Conservation (phyloP, 257 asterid species). For the Ajuga chamaepitys region DNA sequence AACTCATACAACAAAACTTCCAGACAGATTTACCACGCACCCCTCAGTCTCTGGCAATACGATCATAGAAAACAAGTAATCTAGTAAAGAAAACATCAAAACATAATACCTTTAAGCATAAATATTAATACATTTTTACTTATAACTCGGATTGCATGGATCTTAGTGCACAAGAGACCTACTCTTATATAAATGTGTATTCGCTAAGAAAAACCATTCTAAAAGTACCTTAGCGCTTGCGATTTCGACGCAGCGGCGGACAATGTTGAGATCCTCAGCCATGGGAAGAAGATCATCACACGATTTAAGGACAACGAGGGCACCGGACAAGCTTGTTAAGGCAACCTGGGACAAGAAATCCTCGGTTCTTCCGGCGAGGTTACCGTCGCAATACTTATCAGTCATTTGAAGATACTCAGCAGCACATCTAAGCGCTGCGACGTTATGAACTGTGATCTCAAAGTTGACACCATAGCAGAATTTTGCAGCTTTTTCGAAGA, state of each 20-base stretch:
- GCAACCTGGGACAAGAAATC: conserved; percentile 82
- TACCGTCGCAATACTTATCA: conserved; percentile 63
- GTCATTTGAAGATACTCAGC: conserved; percentile 91
- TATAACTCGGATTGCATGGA: no score
- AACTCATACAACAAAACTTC: no score
- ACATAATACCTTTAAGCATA: no score
- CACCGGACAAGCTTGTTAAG: conserved; percentile 72
- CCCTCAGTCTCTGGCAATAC: no score
- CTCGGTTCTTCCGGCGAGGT: conserved; percentile 76
- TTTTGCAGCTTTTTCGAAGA: conserved; percentile 83
- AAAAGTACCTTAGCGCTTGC: conserved; percentile 70
- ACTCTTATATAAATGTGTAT: no score
- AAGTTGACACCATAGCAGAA: conserved; percentile 95
- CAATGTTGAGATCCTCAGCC: conserved; percentile 69
- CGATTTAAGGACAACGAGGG: conserved; percentile 71
- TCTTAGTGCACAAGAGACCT: no score
- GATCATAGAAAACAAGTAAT: no score
- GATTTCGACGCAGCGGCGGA: conserved; percentile 67
- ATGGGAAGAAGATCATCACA: conserved; percentile 84
- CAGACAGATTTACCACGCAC: no score
- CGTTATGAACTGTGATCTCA: conserved; percentile 92
- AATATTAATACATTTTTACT: no score
- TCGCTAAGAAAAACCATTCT: no score
- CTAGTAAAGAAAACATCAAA: no score
- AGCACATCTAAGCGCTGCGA: conserved; percentile 85